phyloP scores from a whole-genome alignment of 345 rosid genomes.

The Luvunga scandens region DNA sequence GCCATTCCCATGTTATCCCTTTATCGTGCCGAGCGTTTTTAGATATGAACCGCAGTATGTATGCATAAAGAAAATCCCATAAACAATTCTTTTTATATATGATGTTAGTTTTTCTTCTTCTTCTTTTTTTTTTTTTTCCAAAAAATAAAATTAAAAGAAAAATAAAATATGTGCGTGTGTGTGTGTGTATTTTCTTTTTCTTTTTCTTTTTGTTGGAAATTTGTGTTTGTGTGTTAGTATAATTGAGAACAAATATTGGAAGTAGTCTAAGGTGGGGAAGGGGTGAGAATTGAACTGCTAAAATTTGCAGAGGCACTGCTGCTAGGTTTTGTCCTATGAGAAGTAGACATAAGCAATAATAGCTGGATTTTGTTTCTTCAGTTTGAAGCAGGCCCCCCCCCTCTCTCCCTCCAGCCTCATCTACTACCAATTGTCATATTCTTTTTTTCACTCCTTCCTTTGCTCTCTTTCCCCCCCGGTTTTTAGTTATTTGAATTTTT shows the following conservation, averaged over 20 bases:
- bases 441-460: not conserved
- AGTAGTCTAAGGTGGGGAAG: not conserved
- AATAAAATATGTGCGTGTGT: too few relatives aligned
- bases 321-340: constrained; percentile 34
- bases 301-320: constrained; percentile 29
- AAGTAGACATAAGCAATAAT: constrained; percentile 47
- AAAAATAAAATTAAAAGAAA: too few relatives aligned
- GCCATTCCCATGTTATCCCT: constrained; percentile 4
- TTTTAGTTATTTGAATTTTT: too few relatives aligned
- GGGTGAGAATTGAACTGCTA: constrained; percentile 21
- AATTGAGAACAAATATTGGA: constrained; percentile 7
- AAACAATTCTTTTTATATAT: too few relatives aligned
- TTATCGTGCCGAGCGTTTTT: not conserved
- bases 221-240: not conserved
- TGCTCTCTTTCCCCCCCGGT: too few relatives aligned
- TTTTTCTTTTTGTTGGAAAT: too few relatives aligned
- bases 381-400: constrained; percentile 36
- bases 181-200: too few relatives aligned
- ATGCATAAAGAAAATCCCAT: not conserved
- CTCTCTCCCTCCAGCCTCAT: not conserved
- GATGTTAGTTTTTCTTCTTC: too few relatives aligned
- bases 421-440: constrained; percentile 13
- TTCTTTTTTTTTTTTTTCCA: too few relatives aligned
- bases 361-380: constrained; percentile 37
- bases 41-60: not conserved